Conservation (phyloP, 176 grass and related monocot genomes). For the Triticum timopheevii region DNA sequence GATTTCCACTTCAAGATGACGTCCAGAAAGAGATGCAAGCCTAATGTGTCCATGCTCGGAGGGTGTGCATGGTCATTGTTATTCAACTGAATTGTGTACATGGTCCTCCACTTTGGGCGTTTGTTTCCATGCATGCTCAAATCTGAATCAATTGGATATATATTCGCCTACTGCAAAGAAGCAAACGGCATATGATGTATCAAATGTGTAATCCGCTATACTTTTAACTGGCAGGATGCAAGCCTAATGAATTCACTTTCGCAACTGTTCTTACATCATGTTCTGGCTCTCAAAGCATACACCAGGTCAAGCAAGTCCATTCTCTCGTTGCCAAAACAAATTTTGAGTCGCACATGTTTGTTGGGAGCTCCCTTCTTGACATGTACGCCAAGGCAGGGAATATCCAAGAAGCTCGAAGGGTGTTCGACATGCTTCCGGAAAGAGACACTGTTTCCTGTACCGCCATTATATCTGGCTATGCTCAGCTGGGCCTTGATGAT, state of each 20-base stretch:
- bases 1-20: not conserved
- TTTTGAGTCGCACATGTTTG: constrained; percentile 65
- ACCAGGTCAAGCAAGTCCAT: constrained; percentile 59
- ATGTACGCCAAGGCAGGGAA: constrained; percentile 63
- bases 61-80: too few relatives aligned
- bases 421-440: constrained; percentile 61
- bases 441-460: constrained; percentile 75
- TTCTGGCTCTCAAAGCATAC: constrained; percentile 31
- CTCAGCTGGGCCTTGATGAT: constrained; percentile 59
- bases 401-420: constrained; percentile 60
- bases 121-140: not conserved
- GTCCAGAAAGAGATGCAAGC: too few relatives aligned
- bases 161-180: constrained; percentile 2
- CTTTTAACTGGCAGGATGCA: constrained; percentile 48
- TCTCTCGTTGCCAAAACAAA: constrained; percentile 57
- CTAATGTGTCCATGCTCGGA: too few relatives aligned
- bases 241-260: constrained; percentile 69
- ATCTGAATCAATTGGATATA: not conserved
- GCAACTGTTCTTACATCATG: constrained; percentile 57
- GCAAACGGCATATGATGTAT: constrained; percentile 8
- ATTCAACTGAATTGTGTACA: too few relatives aligned
- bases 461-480: constrained; percentile 69
- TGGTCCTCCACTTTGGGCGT: too few relatives aligned
- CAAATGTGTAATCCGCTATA: constrained; percentile 24
- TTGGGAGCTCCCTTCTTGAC: constrained; percentile 72